Base-by-base conservation (phyloP, 164 flowering plant genomes). In the Aristolochia californica region DNA sequence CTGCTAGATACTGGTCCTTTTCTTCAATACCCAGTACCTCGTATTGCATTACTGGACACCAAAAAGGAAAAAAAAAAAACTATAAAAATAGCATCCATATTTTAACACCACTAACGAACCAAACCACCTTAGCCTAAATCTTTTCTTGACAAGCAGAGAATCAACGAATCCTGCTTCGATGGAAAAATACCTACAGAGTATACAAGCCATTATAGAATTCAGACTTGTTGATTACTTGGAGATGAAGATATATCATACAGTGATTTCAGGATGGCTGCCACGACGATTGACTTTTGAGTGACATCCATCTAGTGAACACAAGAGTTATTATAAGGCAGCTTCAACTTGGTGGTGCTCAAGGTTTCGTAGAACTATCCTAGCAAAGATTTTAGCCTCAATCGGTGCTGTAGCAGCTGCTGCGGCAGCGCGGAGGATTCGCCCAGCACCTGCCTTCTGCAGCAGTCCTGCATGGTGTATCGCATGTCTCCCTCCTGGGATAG, bases 391-490 rank as follows among this genome's bases (percentile, higher is more conserved):
- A 59, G 97, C 96, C 67, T 77, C 91, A 12, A 88, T 60, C 0
- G 97, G 96, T 15, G 91, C 96, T 16, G 78, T 74, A 26, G 97
- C 78, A 17, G 97, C 85, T 28, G 97, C 99, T 0, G 99, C 95
- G 43, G 99, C 84, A 20, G 84, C 80, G 27, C 97, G 88, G 14
- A 94, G 75, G 21, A 80, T 76, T 22, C 97, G 67, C 38, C 84
- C 73, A 15, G 96, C 97, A 49, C 91, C 95, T 14, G 81, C 75
- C 65, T 72, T 75, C 70, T 88, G 96, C 77, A 94, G 64, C 34
- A 94, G 96, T 34, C 72, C 70, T 3, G 85, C 91, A 62, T 90
- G 97, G 71, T 83, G 96, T 72, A 70, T 30, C 9, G 99, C 93
- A 74, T 88, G 95, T 49, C 96, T 75, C 5, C 97, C 93, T 16